Evolutionary conservation across 1,139 yeast species (phyloP).

Genomic region (Suhomyces panamericanus): DNA sequence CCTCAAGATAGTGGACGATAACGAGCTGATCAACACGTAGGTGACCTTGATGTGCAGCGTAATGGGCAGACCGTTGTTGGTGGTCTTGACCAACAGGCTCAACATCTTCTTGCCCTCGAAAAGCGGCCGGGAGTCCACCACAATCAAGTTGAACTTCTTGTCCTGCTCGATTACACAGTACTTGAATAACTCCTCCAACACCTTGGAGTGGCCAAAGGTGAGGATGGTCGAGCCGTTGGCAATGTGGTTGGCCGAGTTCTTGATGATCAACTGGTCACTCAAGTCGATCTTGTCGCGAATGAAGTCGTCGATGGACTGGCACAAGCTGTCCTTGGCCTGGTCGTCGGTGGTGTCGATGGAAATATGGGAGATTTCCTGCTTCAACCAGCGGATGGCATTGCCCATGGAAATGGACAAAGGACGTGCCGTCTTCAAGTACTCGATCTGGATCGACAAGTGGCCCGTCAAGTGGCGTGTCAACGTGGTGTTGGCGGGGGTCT

Average conservation of each 20-base stretch:
- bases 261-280: conserved; percentile 81
- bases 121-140: conserved; percentile 93
- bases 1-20: conserved; percentile 76
- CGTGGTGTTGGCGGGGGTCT: conserved; percentile 83
- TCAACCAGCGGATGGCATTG: conserved; percentile 94
- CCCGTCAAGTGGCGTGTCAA: conserved; percentile 86
- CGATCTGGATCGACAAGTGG: conserved; percentile 92
- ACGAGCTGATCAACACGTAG: conserved; percentile 76
- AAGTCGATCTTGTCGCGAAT: conserved; percentile 82
- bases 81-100: conserved; percentile 52
- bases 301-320: conserved; percentile 73
- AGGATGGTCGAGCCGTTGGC: conserved; percentile 75
- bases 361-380: conserved; percentile 84
- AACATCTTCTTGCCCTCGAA: conserved; percentile 89
- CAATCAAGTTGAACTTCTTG: conserved; percentile 74
- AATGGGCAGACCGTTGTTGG: conserved; percentile 27
- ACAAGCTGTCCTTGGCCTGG: conserved; percentile 68
- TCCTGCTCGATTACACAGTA: conserved; percentile 62
- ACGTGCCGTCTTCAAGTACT: conserved; percentile 85
- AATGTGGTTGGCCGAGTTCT: conserved; percentile 77
- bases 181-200: conserved; percentile 71
- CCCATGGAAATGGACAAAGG: conserved; percentile 96
- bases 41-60: conserved; percentile 42
- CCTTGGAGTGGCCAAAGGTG: conserved; percentile 87
- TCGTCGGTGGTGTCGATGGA: conserved; percentile 71